Base-by-base conservation (phyloP, 1,284 basidiomycete species). In the Dichomitus squalens region DNA sequence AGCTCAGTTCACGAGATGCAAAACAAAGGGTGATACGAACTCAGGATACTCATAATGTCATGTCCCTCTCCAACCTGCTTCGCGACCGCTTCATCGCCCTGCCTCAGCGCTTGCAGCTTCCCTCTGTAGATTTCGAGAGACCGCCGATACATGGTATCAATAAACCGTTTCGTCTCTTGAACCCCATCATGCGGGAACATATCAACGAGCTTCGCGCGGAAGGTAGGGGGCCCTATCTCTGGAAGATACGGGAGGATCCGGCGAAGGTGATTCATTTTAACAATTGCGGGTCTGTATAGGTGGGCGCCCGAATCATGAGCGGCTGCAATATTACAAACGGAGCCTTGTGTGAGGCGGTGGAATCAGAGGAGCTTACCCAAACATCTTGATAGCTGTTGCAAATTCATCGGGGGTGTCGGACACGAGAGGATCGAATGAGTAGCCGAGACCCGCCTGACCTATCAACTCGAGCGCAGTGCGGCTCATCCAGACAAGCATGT, bases 1-100 rank as follows among this genome's bases (percentile, higher is more conserved):
- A n/a, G 7, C 6, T 34, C 29, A n/a, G 34, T 8, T 1, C 23
- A 11, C 7, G 3, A 14, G 6, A 20, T 11, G 29, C 34, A 16
- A 16, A 43, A 3, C 5, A n/a, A 1, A 8, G 39, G 6, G 11
- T 18, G 16, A 23, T 23, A 59, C 70, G 47, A 49, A 73, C 73
- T 59, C 5, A 74, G 56, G 18, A 72, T 61, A 33, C 71, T 71
- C 64, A 73, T n/a, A n/a, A n/a, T n/a, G n/a, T n/a, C n/a, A n/a
- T n/a, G n/a, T n/a, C n/a, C n/a, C n/a, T n/a, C n/a, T n/a, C n/a
- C n/a, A n/a, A n/a, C n/a, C n/a, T n/a, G n/a, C n/a, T n/a, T n/a
- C n/a, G n/a, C n/a, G n/a, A n/a, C n/a, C n/a, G n/a, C n/a, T n/a
- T n/a, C n/a, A n/a, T n/a, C n/a, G n/a, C 70, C 70, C 14, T 51